phyloP scores from a whole-genome alignment of 306 rosid species.

The Castanopsis chinensis region DNA sequence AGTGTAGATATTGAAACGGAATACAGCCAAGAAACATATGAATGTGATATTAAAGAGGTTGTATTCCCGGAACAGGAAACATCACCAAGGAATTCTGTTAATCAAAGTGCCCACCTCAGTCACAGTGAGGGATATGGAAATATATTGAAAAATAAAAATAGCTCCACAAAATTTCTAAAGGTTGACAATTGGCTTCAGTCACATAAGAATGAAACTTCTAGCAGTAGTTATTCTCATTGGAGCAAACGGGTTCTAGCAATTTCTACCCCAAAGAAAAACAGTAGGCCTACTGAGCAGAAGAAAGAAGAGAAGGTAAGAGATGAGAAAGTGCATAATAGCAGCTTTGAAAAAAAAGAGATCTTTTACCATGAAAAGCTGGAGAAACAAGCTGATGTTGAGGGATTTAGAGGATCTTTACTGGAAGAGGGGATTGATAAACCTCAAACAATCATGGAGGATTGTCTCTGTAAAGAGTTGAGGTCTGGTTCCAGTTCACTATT shows the following conservation, averaged over 20 bases:
- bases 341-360: background rate
- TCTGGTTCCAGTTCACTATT: conserved; percentile 6
- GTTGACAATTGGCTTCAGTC: conserved; percentile 34
- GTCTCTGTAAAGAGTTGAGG: background rate
- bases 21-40: conserved; percentile 34
- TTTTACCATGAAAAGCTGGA: conserved; percentile 9
- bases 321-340: background rate
- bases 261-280: conserved; percentile 24
- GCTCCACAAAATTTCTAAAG: conserved; percentile 6
- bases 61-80: conserved; percentile 18
- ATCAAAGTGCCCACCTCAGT: background rate
- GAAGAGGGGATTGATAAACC: background rate
- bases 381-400: conserved; percentile 5
- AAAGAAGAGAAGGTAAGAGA: background rate
- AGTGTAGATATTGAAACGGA: conserved; percentile 27
- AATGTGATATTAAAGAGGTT: conserved; percentile 20
- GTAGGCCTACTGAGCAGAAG: conserved; percentile 6
- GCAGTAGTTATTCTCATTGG: conserved; percentile 5
- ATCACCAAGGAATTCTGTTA: conserved; percentile 13
- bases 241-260: conserved; percentile 26
- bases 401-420: conserved; percentile 5
- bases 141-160: conserved; percentile 14
- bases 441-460: conserved; percentile 1
- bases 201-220: conserved; percentile 14
- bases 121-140: conserved; percentile 13